Evolutionary conservation across 805 yeast genomes (phyloP).

Genomic region (Isabelozyma pseudorhagii): DNA sequence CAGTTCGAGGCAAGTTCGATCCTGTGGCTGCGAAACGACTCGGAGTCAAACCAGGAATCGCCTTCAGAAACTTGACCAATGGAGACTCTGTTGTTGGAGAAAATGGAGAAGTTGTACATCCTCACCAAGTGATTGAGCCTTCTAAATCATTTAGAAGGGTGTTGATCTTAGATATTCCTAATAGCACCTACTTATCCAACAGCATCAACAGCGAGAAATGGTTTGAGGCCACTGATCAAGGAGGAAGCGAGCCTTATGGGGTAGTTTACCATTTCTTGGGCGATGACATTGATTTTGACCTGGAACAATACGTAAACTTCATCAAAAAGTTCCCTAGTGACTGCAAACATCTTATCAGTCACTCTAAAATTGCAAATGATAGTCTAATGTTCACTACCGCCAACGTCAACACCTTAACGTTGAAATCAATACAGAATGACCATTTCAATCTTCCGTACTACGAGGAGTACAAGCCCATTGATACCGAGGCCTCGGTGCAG

Average conservation of each 20-base stretch:
- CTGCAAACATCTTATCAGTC: conserved; percentile 69
- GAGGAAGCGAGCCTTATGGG: conserved; percentile 38
- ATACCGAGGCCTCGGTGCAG: conserved; percentile 1
- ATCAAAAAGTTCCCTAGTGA: conserved; percentile 51
- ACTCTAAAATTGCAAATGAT: conserved; percentile 60
- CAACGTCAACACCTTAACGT: conserved; percentile 50
- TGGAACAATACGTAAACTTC: conserved; percentile 45
- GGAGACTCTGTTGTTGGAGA: conserved; percentile 57
- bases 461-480: conserved; percentile 15
- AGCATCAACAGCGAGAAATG: conserved; percentile 24
- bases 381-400: conserved; percentile 56
- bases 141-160: conserved; percentile 56
- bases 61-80: conserved; percentile 55
- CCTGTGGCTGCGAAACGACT: conserved; percentile 61
- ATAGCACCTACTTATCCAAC: conserved; percentile 34
- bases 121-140: conserved; percentile 72
- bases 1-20: conserved; percentile 75
- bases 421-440: conserved; percentile 49
- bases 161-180: conserved; percentile 73
- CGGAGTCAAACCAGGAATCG: conserved; percentile 65
- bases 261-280: conserved; percentile 77
- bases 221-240: conserved; percentile 29
- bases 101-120: conserved; percentile 55
- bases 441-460: conserved; percentile 41
- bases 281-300: conserved; percentile 47